Percentiles rank a stretch among this genome's conserved stretches.
These are phyloP conservation scores for Rehmannia glutinosa DNA, from an alignment of 257 asterid genomes.

Conservation along the genomic window DNA sequence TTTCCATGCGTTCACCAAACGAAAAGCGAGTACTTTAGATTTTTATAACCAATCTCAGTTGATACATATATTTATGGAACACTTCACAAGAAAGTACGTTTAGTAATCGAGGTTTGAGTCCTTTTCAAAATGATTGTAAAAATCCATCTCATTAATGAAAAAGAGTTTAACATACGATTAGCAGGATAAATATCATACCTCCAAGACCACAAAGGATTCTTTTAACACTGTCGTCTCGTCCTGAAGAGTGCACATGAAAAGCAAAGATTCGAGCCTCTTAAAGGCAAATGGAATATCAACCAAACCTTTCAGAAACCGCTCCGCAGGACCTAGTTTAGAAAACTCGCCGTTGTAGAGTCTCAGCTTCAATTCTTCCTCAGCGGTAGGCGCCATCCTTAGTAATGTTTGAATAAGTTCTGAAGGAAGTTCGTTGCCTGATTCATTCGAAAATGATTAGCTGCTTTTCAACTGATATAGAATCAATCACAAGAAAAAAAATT, in stretches of 20 bases:
- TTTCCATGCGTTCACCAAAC: too few relatives aligned
- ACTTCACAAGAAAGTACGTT: too few relatives aligned
- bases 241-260: constrained; percentile 56
- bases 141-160: not conserved
- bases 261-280: constrained; percentile 58
- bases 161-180: not conserved
- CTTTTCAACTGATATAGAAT: not conserved
- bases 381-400: constrained; percentile 71
- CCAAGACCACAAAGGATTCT: constrained; percentile 45
- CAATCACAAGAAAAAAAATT: not conserved
- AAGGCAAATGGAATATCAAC: constrained; percentile 67
- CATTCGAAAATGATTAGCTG: constrained; percentile 10
- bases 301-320: constrained; percentile 60
- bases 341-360: constrained; percentile 50
- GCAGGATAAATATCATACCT: constrained; percentile 35
- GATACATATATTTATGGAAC: too few relatives aligned
- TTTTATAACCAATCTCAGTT: too few relatives aligned
- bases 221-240: constrained; percentile 41
- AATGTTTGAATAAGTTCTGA: constrained; percentile 55
- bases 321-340: constrained; percentile 57
- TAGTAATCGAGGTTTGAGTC: too few relatives aligned
- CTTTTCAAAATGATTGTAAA: too few relatives aligned
- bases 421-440: constrained; percentile 65
- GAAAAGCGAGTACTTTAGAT: too few relatives aligned
- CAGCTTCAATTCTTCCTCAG: constrained; percentile 65